Percentiles rank a stretch among this genome's conserved stretches.
phyloP scores from a whole-genome alignment of 345 rosid genomes.

The Streptanthus diversifolius region DNA sequence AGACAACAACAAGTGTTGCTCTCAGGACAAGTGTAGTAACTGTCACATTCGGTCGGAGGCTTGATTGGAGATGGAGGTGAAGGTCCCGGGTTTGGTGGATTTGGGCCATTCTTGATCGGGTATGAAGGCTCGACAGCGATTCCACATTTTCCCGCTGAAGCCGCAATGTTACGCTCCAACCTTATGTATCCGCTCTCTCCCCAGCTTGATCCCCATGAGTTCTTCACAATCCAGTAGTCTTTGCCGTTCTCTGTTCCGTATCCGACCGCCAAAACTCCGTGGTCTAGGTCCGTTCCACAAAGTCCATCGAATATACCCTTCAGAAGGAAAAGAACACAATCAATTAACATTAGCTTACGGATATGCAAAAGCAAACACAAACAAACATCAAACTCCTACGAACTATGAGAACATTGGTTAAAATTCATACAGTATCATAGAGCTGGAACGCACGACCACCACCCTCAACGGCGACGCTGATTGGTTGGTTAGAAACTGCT shows the following conservation, averaged over 20 bases:
- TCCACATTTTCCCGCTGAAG: constrained; percentile 70
- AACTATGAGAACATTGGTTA: neutral
- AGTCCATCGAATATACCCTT: constrained; percentile 76
- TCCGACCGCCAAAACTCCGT: constrained; percentile 84
- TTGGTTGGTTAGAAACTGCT: constrained; percentile 74
- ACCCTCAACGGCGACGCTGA: constrained; percentile 70
- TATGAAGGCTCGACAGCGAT: constrained; percentile 86
- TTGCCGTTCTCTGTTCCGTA: constrained; percentile 74
- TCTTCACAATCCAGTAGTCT: constrained; percentile 82
- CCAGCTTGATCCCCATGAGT: constrained; percentile 87
- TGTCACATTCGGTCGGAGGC: constrained; percentile 79
- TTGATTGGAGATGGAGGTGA: constrained; percentile 88
- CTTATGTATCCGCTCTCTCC: constrained; percentile 79
- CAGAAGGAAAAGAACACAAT: neutral
- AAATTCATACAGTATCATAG: constrained; percentile 31
- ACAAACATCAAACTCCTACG: neutral
- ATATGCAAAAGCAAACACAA: neutral
- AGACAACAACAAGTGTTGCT: constrained; percentile 86
- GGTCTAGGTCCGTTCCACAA: constrained; percentile 82
- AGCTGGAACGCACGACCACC: constrained; percentile 70
- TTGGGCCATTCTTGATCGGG: constrained; percentile 68
- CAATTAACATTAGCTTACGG: neutral
- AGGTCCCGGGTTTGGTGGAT: constrained; percentile 97
- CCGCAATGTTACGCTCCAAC: constrained; percentile 55
- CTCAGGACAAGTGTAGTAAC: constrained; percentile 63